phyloP scores from a whole-genome alignment of 768 basidiomycete genomes.

The Rhodotorula kratochvilovae region DNA sequence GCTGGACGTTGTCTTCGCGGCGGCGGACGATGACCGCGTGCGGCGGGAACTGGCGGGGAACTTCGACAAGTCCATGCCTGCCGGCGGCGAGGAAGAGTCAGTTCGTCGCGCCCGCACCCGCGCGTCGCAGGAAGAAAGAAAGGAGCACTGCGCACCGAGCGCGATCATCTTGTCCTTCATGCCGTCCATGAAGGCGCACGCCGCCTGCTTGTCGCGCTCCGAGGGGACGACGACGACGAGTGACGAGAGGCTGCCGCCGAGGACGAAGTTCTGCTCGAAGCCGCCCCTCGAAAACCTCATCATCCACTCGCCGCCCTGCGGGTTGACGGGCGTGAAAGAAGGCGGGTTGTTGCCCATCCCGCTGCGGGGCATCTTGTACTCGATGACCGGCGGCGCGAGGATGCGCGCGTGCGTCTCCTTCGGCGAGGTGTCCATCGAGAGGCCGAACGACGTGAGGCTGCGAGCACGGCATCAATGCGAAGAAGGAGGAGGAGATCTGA shows the following conservation, averaged over 20 bases:
- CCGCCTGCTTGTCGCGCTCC: background rate
- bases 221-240: background rate
- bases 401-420: conserved; percentile 1
- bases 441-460: conserved; percentile 13
- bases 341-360: background rate
- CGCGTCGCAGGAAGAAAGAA: background rate
- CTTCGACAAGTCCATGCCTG: background rate
- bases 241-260: background rate
- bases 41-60: background rate
- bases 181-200: background rate
- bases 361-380: background rate
- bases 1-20: background rate
- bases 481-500: background rate
- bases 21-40: background rate
- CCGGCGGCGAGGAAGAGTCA: background rate
- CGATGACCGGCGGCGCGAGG: background rate
- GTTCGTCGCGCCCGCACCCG: background rate
- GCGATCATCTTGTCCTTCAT: background rate
- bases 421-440: background rate
- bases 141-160: conserved; percentile 7
- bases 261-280: background rate
- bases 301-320: conserved; percentile 1
- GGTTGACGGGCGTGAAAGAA: background rate
- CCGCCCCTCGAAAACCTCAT: background rate
- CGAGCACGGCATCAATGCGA: background rate